Base-by-base conservation (phyloP, 805 yeast genomes). In the Wickerhamiella siamensis region DNA sequence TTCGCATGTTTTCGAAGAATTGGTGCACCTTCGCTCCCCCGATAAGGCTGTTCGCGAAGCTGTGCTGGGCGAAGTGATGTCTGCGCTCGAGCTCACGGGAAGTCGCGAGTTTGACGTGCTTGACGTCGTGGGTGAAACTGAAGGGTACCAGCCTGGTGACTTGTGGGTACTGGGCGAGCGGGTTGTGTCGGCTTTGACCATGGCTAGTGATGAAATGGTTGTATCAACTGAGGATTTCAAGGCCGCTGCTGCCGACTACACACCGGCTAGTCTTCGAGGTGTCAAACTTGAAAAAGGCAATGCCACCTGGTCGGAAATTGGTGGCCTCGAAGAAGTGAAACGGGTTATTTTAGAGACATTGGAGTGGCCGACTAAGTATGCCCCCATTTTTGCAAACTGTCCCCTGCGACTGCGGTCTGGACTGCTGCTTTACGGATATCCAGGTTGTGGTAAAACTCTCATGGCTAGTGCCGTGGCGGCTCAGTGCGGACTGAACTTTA, bases 291-390 rank as follows among this genome's bases (percentile, higher is more conserved):
- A 84, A 50, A 84, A 82, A 52, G 76, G 88, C 0, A 61, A 75
- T 1, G 73, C 77, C 0, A 70, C 71, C 36, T 88, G 98, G 98
- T 52, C 67, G 2, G 94, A 86, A 50, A 83, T 88, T 49, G 98
- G 97, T 5, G 98, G 96, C 0, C 64, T 88, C 42, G 63, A 63
- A 16, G 79, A 75, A 14, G 91, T 93, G 1, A 88, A 88, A 54
- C 66, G 71, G 8, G 65, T 83, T 0, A 61, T 88, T 8, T 59
- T 84, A 40, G 97, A 88, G 56, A 91, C 97, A 0, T 62, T 88
- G 27, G 97, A 91, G 55, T 88, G 96, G 96, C 98, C 98, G 2
- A 83, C 94, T 1, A 84, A 79, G 53, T 88, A 88, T 56, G 93
- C 95, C 0, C 95, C 96, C 4, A 83, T 88, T n/a, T 88, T 91